Conservation (phyloP, 345 rosid species). For the Syzygium jambos region DNA sequence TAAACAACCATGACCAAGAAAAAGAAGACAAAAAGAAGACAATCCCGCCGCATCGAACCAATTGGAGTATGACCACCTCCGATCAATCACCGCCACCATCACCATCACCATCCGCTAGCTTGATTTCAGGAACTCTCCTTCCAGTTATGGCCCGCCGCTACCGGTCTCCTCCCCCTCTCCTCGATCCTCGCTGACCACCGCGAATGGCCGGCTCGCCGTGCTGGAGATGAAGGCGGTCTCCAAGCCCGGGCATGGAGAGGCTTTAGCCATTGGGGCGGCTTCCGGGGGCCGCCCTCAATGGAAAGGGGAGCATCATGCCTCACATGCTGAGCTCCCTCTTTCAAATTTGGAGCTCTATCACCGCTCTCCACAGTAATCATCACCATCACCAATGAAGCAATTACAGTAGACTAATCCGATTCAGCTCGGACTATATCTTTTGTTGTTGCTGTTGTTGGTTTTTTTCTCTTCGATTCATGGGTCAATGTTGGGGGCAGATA, state of each 20-base stretch:
- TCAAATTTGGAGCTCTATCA: slow-evolving; percentile 59
- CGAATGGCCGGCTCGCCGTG: slow-evolving; percentile 42
- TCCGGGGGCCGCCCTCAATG: slow-evolving; percentile 61
- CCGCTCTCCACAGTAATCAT: background rate
- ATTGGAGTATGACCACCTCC: slow-evolving; percentile 31
- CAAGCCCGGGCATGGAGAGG: slow-evolving; percentile 55
- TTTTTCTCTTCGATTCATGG: no score
- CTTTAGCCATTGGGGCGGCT: slow-evolving; percentile 51
- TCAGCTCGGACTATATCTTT: background rate
- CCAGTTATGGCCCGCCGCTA: slow-evolving; percentile 85
- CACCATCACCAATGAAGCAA: background rate
- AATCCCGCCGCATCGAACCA: background rate
- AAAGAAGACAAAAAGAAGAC: background rate
- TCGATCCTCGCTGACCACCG: background rate
- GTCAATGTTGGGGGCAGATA: no score
- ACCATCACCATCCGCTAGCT: slow-evolving; percentile 50
- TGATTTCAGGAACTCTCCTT: slow-evolving; percentile 66
- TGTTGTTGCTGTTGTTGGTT: background rate
- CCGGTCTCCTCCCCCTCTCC: slow-evolving; percentile 27
- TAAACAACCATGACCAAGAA: no score
- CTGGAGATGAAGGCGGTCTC: slow-evolving; percentile 69
- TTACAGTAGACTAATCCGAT: background rate
- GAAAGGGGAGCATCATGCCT: slow-evolving; percentile 38
- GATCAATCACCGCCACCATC: slow-evolving; percentile 44
- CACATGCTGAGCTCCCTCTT: slow-evolving; percentile 36